phyloP scores from a whole-genome alignment of 352 stramenopile species.

The Globisporangium canariense region DNA sequence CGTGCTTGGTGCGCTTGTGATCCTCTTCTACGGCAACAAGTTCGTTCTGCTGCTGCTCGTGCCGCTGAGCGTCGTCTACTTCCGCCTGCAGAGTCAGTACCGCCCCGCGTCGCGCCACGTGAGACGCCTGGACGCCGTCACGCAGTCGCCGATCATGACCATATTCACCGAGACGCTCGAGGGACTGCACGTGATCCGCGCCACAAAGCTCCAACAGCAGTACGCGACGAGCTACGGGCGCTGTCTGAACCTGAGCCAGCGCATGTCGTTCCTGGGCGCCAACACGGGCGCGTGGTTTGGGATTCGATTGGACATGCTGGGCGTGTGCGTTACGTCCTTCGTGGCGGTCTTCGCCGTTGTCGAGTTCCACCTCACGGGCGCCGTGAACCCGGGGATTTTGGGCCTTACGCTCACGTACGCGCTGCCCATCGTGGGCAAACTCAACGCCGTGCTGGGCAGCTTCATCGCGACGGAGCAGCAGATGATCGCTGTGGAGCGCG shows the following conservation, averaged over 20 bases:
- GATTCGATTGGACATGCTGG: slow-evolving; percentile 80
- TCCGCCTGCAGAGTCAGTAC: slow-evolving; percentile 57
- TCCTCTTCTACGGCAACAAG: slow-evolving; percentile 80
- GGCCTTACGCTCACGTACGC: slow-evolving; percentile 91
- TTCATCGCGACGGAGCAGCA: slow-evolving; percentile 90
- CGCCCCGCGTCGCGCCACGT: slow-evolving; percentile 73
- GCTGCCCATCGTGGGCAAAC: slow-evolving; percentile 82
- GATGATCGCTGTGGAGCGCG: slow-evolving; percentile 89
- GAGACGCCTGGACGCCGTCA: slow-evolving; percentile 61
- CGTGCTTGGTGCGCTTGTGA: slow-evolving; percentile 61
- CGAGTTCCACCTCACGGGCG: slow-evolving; percentile 51
- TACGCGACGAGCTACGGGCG: slow-evolving; percentile 42
- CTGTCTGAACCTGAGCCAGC: slow-evolving; percentile 64
- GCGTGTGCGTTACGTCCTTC: slow-evolving; percentile 79
- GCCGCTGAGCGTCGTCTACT: slow-evolving; percentile 67
- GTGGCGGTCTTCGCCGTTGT: slow-evolving; percentile 75
- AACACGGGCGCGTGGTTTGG: slow-evolving; percentile 83
- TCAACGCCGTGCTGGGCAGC: slow-evolving; percentile 82
- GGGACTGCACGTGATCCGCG: slow-evolving; percentile 65
- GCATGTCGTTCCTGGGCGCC: slow-evolving; percentile 67
- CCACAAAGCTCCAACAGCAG: slow-evolving; percentile 35
- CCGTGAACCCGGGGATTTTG: slow-evolving; percentile 66
- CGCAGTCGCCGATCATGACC: slow-evolving; percentile 68
- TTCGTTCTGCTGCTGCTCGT: slow-evolving; percentile 73
- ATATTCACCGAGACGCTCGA: slow-evolving; percentile 77